Base-by-base conservation (phyloP, 305 asterid species). In the Rubia peregrina region DNA sequence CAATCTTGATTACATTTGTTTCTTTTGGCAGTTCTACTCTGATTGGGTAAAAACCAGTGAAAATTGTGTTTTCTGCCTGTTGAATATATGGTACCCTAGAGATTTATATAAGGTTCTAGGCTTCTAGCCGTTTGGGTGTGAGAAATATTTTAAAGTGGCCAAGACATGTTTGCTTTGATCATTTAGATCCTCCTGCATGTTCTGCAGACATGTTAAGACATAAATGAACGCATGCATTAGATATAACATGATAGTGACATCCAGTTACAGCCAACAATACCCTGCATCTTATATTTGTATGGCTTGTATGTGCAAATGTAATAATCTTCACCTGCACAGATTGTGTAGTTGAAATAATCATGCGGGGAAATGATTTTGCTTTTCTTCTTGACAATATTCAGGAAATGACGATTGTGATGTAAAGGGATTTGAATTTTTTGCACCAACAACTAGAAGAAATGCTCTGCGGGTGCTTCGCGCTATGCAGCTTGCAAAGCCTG, bases 401-500 rank as follows among this genome's bases (percentile, higher is more conserved):
- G 99, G 98, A 76, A 72, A 66, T 16, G 85, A 81, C 72, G 70
- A 68, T 71, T 64, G 73, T 75, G 80, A 60, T 69, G 82, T 76
- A 8, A 83, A 86, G 56, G 91, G 90, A 36, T 95, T 89, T 82
- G 92, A 90, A 77, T 89, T 95, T 73, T 76, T 76, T 70, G 98
- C 99, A 65, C 99, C 98, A 51, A 95, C 99, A 51, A 92, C 99
- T 73, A 82, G 85, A 48, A 83, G 90, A 82, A 95, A 95, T 86
- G 85, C 95, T 60, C 79, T 84, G 86, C 85, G 97, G 77, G 94
- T 95, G 75, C 86, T 95, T 78, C 99, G 99, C 79, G 99, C 99
- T 53, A 88, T 92, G 98, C 99, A 95, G 86, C 95, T 95, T 78
- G 80, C 85, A 60, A 95, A 86, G 83, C 99, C 99, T 77, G 98